Conservation (phyloP, 139 green algal genomes). For the Asterochloris sp. region DNA sequence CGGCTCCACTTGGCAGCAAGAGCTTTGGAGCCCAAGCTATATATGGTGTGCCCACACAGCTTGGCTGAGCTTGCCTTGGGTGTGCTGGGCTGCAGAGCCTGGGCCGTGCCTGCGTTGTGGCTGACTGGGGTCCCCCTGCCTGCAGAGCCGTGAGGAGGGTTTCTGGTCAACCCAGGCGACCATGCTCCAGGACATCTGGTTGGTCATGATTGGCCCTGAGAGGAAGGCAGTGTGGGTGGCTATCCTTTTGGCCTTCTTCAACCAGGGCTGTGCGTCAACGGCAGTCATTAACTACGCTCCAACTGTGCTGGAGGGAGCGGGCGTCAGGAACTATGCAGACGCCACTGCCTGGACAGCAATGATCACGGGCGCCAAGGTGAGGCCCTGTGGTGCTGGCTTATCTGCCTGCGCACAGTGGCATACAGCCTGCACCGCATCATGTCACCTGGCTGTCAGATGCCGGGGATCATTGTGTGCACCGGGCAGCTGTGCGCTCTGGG, state of each 20-base stretch:
- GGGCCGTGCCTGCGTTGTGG: neutral
- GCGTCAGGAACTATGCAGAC: slow-evolving; percentile 26
- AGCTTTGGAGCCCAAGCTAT: neutral
- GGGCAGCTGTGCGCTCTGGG: no score
- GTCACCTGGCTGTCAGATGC: no score
- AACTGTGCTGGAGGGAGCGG: slow-evolving; percentile 34
- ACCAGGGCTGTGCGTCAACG: slow-evolving; percentile 65
- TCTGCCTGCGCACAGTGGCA: no score
- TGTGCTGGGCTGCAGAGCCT: neutral
- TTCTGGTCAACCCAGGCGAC: slow-evolving; percentile 40
- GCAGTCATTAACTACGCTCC: slow-evolving; percentile 87
- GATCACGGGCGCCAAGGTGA: slow-evolving; percentile 58
- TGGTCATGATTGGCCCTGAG: slow-evolving; percentile 53
- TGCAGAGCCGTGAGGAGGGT: slow-evolving; percentile 11
- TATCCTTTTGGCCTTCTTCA: slow-evolving; percentile 69
- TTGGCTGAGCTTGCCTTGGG: neutral
- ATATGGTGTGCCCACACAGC: neutral
- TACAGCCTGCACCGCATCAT: no score
- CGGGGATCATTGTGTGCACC: no score
- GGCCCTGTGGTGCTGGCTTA: no score
- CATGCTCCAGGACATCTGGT: slow-evolving; percentile 55
- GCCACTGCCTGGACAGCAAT: slow-evolving; percentile 42
- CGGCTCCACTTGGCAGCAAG: no score
- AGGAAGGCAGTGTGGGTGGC: slow-evolving; percentile 53
- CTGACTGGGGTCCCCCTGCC: neutral